Evolutionary conservation across 352 stramenopile species (phyloP), one percentile per base, ranked within the genome.

Genomic region (Phytophthora litchii): DNA sequence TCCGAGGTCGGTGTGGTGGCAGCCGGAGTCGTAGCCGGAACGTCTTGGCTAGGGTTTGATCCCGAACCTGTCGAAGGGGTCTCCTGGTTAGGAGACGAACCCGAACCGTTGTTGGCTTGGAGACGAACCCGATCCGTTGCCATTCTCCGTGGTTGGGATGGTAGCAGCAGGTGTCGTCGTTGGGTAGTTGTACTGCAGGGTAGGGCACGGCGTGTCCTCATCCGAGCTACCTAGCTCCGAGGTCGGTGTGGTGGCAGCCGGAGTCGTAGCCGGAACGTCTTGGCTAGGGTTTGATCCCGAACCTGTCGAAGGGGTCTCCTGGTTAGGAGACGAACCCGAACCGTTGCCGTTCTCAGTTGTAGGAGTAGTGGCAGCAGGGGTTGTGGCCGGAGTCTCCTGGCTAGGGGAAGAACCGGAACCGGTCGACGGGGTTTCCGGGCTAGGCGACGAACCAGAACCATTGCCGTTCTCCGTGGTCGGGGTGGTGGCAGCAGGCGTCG

Each of bases 231-330:
- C 20, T 0, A 19, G 5, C 12, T 34, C 29, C 1, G 45, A 11
- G 1, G 45, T 34, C 17, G 41, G 43, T 0, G 48, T 56, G 0
- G 58, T 53, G 13, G 20, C 27, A 3, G 38, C 41, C 12, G 60
- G 60, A 8, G 53, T 51, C 16, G 23, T 36, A 4, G 25, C 19
- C 2, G 58, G 54, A 0, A 20, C 48, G 4, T 55, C 17, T 25
- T 53, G 41, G 8, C 13, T 23, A 31, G 13, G 41, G 16, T 21
- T 23, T 3, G 50, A 47, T n/a, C 57, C 50, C 11, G 56, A 59
- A 10, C 48, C 46, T 0, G 42, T 42, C 32, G 16, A 17, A 16
- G 53, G 53, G 5, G 32, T 53, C 6, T 60, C 27, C 32, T 54
- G 50, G 20, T 29, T 41, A 12, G 43, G 43, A n/a, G 53, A 46